These are phyloP conservation scores for Alternaria sp. DNA, from an alignment of 2,329 filamentous ascomycete genomes.

Conservation along the genomic window DNA sequence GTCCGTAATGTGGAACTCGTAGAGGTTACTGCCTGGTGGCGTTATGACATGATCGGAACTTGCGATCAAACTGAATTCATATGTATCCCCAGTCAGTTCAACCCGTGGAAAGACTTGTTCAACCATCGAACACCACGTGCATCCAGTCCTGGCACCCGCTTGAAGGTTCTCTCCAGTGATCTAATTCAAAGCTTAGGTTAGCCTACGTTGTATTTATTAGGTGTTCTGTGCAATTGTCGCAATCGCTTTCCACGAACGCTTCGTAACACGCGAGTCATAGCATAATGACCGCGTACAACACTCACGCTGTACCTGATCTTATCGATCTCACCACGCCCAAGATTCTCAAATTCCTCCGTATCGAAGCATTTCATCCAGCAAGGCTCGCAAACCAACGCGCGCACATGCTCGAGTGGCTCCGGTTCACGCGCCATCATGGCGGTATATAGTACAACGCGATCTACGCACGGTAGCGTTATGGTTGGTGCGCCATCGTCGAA, in stretches of 20 bases:
- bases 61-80: background rate
- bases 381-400: background rate
- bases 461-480: rapidly evolving
- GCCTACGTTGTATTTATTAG: background rate
- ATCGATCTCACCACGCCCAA: background rate
- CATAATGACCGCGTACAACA: background rate
- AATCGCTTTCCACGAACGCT: rapidly evolving
- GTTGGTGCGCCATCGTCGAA: rapidly evolving
- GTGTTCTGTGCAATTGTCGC: rapidly evolving
- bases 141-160: background rate
- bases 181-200: background rate
- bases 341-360: background rate
- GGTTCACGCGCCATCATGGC: background rate
- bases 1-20: too few species aligned
- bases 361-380: background rate
- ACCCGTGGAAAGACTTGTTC: too few species aligned
- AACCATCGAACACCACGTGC: background rate
- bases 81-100: rapidly evolving
- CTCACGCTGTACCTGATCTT: background rate
- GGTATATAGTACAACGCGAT: rapidly evolving
- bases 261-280: background rate
- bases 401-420: background rate
- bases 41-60: rapidly evolving
- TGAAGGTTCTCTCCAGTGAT: background rate
- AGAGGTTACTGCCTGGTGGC: background rate